Conservation (phyloP, 495 filamentous ascomycete genomes). For the Aspergillus baeticus region DNA sequence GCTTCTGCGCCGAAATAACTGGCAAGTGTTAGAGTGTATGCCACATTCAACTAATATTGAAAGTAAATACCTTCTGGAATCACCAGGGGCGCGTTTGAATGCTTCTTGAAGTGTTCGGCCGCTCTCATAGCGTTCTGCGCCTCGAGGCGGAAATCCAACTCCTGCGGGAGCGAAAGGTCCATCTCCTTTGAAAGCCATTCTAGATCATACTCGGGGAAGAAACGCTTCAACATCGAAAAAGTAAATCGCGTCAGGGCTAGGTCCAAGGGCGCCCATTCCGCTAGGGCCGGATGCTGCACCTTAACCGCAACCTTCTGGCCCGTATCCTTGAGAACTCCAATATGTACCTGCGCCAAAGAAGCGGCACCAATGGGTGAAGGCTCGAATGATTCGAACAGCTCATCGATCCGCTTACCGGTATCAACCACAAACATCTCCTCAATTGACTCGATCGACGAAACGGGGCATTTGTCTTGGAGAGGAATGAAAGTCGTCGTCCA, state of each 20-base stretch:
- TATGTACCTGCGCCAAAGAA: slow-evolving; percentile 91
- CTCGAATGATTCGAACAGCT: slow-evolving; percentile 83
- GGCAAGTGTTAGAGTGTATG: slow-evolving; percentile 43
- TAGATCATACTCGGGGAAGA: slow-evolving; percentile 96
- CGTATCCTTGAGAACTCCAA: slow-evolving; percentile 79
- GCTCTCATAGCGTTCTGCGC: slow-evolving; percentile 79
- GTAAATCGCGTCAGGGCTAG: slow-evolving; percentile 83
- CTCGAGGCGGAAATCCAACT: slow-evolving; percentile 87
- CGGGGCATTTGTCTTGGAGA: slow-evolving; percentile 91
- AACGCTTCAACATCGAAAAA: slow-evolving; percentile 83
- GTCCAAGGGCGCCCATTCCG: slow-evolving; percentile 90
- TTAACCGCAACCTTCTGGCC: slow-evolving; percentile 96
- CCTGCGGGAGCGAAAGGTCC: slow-evolving; percentile 83
- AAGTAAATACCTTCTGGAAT: slow-evolving; percentile 65
- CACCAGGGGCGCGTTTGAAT: slow-evolving; percentile 72
- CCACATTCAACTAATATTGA: neutral
- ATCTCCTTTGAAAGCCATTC: slow-evolving; percentile 95
- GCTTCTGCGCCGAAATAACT: slow-evolving; percentile 85
- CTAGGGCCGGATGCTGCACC: slow-evolving; percentile 87
- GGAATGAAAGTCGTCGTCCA: slow-evolving; percentile 98
- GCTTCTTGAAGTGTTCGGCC: slow-evolving; percentile 70
- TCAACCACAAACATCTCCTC: slow-evolving; percentile 80
- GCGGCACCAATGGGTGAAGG: slow-evolving; percentile 82
- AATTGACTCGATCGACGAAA: slow-evolving; percentile 88
- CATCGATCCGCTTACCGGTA: slow-evolving; percentile 74